phyloP scores from a whole-genome alignment of 257 asterid species.

The Solanum dulcamara region DNA sequence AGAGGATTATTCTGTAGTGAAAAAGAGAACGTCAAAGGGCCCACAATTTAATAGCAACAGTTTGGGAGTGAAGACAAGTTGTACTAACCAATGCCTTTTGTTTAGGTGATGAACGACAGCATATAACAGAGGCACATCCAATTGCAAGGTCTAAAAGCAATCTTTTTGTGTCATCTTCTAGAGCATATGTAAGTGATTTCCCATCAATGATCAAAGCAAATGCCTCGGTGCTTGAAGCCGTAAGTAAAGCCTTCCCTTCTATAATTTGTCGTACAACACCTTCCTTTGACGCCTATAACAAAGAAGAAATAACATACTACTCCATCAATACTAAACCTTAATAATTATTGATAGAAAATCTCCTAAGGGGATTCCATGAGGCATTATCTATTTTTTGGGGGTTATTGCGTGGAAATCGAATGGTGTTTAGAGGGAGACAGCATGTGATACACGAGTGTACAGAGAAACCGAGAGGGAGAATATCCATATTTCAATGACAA shows the following conservation, averaged over 20 bases:
- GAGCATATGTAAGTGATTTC: conserved; percentile 81
- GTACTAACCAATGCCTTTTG: conserved; percentile 87
- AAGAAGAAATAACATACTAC: not conserved
- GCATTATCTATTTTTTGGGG: not conserved
- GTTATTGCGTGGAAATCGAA: not conserved
- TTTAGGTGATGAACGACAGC: conserved; percentile 97
- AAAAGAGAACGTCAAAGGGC: not conserved
- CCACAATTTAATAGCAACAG: not conserved
- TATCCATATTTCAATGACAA: not conserved
- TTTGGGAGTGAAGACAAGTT: not conserved
- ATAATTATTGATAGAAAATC: not conserved
- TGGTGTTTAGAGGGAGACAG: not conserved
- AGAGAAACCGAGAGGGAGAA: not conserved
- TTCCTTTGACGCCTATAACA: conserved; percentile 59
- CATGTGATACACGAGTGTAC: not conserved
- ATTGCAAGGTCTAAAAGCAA: conserved; percentile 71
- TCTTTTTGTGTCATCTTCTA: conserved; percentile 51
- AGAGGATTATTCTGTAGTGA: not conserved
- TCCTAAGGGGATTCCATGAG: not conserved
- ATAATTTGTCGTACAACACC: conserved; percentile 53
- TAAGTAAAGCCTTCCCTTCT: conserved; percentile 53
- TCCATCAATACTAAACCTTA: not conserved
- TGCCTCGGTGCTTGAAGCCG: conserved; percentile 38
- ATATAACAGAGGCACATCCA: conserved; percentile 84
- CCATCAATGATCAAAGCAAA: conserved; percentile 95